A percentile compares a stretch with the other conserved stretches of the same genome.
Conservation (phyloP, 768 basidiomycete species). For the Amyloporia xantha region DNA sequence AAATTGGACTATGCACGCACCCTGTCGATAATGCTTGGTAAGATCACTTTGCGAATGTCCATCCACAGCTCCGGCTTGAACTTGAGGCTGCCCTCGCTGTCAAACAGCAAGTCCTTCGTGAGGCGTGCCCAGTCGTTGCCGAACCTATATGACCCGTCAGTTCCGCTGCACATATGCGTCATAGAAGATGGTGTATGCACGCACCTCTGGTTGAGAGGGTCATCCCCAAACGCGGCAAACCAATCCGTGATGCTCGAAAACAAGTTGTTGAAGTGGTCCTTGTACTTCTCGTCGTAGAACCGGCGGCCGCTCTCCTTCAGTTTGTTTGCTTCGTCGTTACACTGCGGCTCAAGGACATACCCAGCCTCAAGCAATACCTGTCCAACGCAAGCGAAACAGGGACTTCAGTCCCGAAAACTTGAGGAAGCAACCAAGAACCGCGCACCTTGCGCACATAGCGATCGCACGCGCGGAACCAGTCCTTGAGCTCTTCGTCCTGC, state of each 20-base stretch:
- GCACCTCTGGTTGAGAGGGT: conserved; percentile 67
- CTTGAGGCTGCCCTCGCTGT: conserved; percentile 72
- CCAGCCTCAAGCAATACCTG: conserved; percentile 75
- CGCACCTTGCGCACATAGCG: conserved; percentile 58
- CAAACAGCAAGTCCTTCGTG: conserved; percentile 78
- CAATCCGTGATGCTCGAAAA: conserved; percentile 67
- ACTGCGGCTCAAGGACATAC: conserved; percentile 77
- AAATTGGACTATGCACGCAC: conserved; percentile 31
- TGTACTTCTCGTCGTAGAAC: conserved; percentile 76
- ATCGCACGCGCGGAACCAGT: conserved; percentile 65
- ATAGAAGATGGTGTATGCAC: background rate
- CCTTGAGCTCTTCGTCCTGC: conserved; percentile 65
- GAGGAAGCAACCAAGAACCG: background rate
- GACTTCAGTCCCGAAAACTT: background rate
- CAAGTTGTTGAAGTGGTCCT: conserved; percentile 72
- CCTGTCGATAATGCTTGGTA: conserved; percentile 72
- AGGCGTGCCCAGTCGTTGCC: conserved; percentile 79
- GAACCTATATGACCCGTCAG: conserved; percentile 30
- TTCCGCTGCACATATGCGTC: background rate
- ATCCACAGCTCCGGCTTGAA: conserved; percentile 89
- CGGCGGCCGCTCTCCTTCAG: conserved; percentile 64
- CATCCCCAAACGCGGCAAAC: conserved; percentile 81
- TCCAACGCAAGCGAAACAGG: background rate
- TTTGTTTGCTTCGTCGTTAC: conserved; percentile 52
- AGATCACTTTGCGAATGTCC: conserved; percentile 77